Evolutionary conservation across 257 asterid genomes (phyloP), one percentile per base, ranked within the genome.

Genomic region (Paraleonurus japonicus): DNA sequence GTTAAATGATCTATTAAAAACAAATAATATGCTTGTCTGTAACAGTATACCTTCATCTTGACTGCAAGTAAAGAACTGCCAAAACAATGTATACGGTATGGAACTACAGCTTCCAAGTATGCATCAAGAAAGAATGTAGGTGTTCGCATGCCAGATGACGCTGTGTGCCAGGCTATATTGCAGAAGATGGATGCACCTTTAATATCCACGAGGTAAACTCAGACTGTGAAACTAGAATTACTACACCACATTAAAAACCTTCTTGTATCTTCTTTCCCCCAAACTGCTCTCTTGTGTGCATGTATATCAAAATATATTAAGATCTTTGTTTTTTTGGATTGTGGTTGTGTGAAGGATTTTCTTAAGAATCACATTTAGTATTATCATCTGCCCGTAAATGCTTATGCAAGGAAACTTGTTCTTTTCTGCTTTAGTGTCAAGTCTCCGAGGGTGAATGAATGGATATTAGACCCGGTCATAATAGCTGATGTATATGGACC

Each of bases 391-490:
- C 54, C 54, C 69, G n/a, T 50, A 67, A 35, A 70, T 50, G 64
- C 82, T 82, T 55, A 68, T 70, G 62, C 69, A 61, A 57, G 65
- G 32, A 51, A 35, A 37, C 37, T 43, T 67, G 37, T 54, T 75
- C 45, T 59, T 22, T 53, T 76, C 11, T 72, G 61, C 68, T 47
- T 71, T 80, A 92, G 98, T 68, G 95, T 88, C 73, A 90, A 81
- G 87, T 93, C 95, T 1, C 88, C 84, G 20, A 83, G 80, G 83
- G 94, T 83, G 84, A 74, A 89, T 61, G 95, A 83, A 65, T 93
- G 98, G 98, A 88, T 93, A 75, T 78, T 93, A 64, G 98, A 93
- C 72, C 98, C 98, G 0, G 95, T 93, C 69, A 57, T 85, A 74
- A 90, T 93, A 70, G 97, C 97, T 69, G 98, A 90, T 76, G 79